phyloP scores from a whole-genome alignment of 2,329 filamentous ascomycete species.

The Rugonectria rugulosa region DNA sequence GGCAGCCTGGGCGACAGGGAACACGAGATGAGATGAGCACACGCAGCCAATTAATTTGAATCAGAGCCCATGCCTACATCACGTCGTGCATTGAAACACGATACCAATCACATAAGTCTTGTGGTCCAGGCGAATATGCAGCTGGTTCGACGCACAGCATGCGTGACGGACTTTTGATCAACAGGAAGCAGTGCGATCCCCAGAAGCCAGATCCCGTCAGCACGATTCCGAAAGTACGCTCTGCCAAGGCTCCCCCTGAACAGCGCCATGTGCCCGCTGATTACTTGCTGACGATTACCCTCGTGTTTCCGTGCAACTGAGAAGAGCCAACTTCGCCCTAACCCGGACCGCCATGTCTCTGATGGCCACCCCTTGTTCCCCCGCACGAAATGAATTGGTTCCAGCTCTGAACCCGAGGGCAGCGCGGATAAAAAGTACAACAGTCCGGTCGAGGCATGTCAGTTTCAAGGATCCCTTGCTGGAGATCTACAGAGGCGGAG shows the following conservation, averaged over 20 bases:
- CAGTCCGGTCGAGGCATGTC: not conserved
- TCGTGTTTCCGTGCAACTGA: not conserved
- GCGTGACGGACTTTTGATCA: constrained; percentile 4
- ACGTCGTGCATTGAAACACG: not conserved
- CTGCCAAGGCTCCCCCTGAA: too few species aligned
- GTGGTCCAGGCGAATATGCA: constrained; percentile 4
- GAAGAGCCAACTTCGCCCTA: not conserved
- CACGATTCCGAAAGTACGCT: not conserved
- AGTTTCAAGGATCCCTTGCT: not conserved
- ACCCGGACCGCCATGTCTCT: constrained; percentile 1
- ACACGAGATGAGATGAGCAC: not conserved
- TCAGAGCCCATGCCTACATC: not conserved
- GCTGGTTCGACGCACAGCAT: constrained; percentile 5
- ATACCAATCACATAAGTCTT: not conserved
- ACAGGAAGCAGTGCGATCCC: constrained; percentile 2
- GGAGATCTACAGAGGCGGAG: not conserved
- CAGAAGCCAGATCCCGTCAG: not conserved
- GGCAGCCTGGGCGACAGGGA: not conserved
- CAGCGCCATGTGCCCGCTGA: not conserved
- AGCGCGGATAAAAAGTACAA: not conserved
- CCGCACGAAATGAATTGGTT: not conserved
- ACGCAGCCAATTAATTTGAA: constrained; percentile 2
- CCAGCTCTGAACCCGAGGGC: not conserved
- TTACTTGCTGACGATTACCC: not conserved
- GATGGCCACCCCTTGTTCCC: not conserved